Conservation (phyloP, 106 monocot genomes). For the Allium sativum region DNA sequence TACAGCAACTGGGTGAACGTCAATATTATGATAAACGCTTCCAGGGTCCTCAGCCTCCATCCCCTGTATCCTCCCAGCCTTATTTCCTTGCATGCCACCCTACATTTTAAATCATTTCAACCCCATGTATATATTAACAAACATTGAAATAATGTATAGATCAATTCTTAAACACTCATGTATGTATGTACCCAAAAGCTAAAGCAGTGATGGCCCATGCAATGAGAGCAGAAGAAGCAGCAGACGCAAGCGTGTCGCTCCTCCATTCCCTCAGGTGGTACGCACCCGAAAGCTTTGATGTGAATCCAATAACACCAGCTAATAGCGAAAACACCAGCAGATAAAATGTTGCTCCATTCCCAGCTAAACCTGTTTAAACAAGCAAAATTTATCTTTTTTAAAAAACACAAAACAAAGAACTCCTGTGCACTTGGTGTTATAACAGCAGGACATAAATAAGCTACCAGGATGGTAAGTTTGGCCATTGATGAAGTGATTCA, state of each 20-base stretch:
- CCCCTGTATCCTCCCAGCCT: conserved; percentile 54
- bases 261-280: conserved; percentile 56
- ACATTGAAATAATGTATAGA: neutral
- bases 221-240: conserved; percentile 34
- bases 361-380: conserved; percentile 28
- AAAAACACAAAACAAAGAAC: neutral
- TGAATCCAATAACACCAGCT: conserved; percentile 65
- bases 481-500: conserved; percentile 65
- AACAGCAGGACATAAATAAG: neutral
- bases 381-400: neutral
- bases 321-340: conserved; percentile 72
- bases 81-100: conserved; percentile 83
- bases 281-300: conserved; percentile 62
- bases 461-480: conserved; percentile 27
- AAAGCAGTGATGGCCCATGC: conserved; percentile 67
- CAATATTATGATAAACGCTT: conserved; percentile 61
- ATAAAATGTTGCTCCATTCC: conserved; percentile 80
- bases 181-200: conserved; percentile 40
- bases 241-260: conserved; percentile 47
- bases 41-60: conserved; percentile 49
- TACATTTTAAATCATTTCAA: neutral
- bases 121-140: neutral
- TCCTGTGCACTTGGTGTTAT: no score
- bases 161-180: neutral
- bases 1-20: conserved; percentile 62